Base-by-base conservation (phyloP, 306 rosid genomes). In the Acacia acuminata region DNA sequence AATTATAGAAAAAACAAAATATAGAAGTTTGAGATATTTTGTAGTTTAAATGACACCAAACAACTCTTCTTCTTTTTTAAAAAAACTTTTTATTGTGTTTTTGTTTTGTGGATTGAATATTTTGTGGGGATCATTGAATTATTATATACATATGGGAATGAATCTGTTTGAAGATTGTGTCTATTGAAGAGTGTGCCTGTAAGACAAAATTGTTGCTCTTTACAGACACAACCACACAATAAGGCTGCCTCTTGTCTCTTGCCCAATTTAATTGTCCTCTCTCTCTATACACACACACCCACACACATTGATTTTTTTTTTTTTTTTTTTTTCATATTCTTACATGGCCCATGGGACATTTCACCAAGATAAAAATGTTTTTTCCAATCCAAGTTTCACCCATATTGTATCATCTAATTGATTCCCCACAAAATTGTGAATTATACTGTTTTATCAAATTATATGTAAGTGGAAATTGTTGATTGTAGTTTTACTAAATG, bases 141-240 rank as follows among this genome's bases (percentile, higher is more conserved):
- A 44, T 63, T 45, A 45, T 55, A 55, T 36, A 68, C 47, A 80
- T 63, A 8, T 2, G 20, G 25, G 61, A 10, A 20, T 19, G 61
- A 20, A 19, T 55, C 61, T 55, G 61, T 55, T 55, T 6, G 10
- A 55, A 43, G 53, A 16, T 8, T 80, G 76, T 47, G 17, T 83
- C 74, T 66, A 67, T 38, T 76, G 76, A 74, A 81, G 44, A 73
- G 71, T 56, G 30, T 27, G 65, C 40, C 43, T 68, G 74, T 67
- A 30, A 2, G 71, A 73, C 68, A 51, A 79, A 51, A 47, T 34
- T 47, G 30, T 48, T 70, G 53, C 30, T 69, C 61, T 76, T 53
- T 76, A 30, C 68, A 66, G 83, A 65, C 71, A 72, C 55, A 64
- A 42, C 43, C 42, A 79, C 61, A 60, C 7, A 4, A n/a, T 43